Base-by-base conservation (phyloP, 2,329 filamentous ascomycete genomes). In the Orbilia ellipsospora region DNA sequence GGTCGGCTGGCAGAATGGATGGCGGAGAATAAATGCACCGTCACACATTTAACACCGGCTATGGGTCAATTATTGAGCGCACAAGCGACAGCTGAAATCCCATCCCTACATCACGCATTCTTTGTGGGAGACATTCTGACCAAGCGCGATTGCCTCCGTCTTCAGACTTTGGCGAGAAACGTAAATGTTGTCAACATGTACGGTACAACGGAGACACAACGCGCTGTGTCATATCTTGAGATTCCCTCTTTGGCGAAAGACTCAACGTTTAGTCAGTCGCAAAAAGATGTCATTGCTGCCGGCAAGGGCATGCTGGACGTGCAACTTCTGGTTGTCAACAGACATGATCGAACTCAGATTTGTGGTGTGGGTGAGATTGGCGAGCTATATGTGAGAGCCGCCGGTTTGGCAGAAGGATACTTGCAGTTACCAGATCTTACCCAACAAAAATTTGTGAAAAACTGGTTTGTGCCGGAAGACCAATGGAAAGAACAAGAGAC, bases 11-110 rank as follows among this genome's bases (percentile, higher is more conserved):
- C 90, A 3, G 93, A 96, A 80, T 99, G 95, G 95, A 92, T 97
- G 87, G 85, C 86, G 62, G 88, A 90, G 62, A 88, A 91, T 80
- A 84, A 87, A 66, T 88, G 91, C 1, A 96, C 90, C 15, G 91
- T 93, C 18, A 93, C 91, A 12, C 95, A 98, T 82, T 84, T 98
- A 45, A 99, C 95, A 0, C 95, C 95, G 8, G 95, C 95, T 69
- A 97, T 98, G 94, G 94, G 94, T 66, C 92, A 97, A 79, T 95
- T 98, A 76, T 84, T 98, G 1, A 90, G 94, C n/a, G 94, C 93
- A 51, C 92, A 92, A 78, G 91, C 93, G 23, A 90, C 85, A 2
- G 89, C 92, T 0, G 83, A 91, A 78, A 96, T 97, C 80, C 90
- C 92, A 0, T 85, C 87, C 12, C 85, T 98, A n/a, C 86, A 90